Evolutionary conservation across 148 eudicot species (phyloP).

Genomic region (Persicaria tinctoria): DNA sequence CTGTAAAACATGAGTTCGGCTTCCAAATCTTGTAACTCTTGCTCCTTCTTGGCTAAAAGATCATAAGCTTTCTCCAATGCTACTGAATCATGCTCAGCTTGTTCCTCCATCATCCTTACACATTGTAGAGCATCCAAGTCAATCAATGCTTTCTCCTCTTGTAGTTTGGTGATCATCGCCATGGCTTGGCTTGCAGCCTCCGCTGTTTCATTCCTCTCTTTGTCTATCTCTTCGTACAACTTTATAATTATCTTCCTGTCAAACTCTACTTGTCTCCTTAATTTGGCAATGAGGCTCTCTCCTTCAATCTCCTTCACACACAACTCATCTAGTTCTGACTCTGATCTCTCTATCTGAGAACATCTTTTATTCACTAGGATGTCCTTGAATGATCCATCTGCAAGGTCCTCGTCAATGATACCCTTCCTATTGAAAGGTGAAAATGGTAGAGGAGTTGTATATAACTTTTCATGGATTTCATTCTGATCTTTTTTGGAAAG

Average conservation of each 20-base stretch:
- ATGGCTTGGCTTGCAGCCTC: constrained; percentile 68
- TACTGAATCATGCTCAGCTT: constrained; percentile 69
- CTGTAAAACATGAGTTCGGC: constrained; percentile 44
- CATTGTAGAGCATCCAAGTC: constrained; percentile 82
- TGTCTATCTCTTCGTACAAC: constrained; percentile 57
- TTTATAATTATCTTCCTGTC: constrained; percentile 29
- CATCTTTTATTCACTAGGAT: not conserved
- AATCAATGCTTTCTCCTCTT: constrained; percentile 73
- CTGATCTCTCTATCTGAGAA: constrained; percentile 17
- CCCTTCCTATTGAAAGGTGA: not conserved
- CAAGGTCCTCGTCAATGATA: not conserved
- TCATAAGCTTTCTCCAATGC: constrained; percentile 62
- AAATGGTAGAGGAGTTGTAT: not conserved
- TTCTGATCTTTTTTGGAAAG: not conserved
- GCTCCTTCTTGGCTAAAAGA: constrained; percentile 58
- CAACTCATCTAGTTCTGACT: constrained; percentile 29
- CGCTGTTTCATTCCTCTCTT: constrained; percentile 67
- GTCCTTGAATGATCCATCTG: constrained; percentile 6
- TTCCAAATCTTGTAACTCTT: constrained; percentile 67
- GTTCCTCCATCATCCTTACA: constrained; percentile 81
- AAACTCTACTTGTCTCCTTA: constrained; percentile 45
- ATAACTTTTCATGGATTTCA: not conserved
- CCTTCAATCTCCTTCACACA: constrained; percentile 35
- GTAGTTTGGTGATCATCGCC: constrained; percentile 86
- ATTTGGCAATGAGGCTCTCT: constrained; percentile 31